These are phyloP conservation scores for Penicillium sp. DNA, from an alignment of 2,329 filamentous ascomycete genomes.

Conservation along the genomic window DNA sequence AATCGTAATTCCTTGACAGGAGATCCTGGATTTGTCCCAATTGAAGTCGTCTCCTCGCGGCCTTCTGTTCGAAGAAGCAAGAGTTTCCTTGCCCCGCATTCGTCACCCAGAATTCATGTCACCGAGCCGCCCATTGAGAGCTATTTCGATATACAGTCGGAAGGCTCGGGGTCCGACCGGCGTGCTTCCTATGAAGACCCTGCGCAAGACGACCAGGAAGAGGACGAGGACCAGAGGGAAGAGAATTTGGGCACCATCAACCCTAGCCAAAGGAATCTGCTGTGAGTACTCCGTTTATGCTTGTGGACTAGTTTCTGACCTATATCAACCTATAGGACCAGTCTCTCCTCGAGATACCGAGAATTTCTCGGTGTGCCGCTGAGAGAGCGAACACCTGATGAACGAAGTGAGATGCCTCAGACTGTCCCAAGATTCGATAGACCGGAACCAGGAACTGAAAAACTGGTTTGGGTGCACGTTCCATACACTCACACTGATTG, in stretches of 20 bases:
- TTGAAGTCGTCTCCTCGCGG: constrained; percentile 20
- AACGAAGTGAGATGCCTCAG: constrained; percentile 31
- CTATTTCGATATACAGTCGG: constrained; percentile 24
- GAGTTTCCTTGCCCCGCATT: constrained; percentile 29
- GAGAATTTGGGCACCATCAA: constrained; percentile 13
- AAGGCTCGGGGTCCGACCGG: constrained; percentile 13
- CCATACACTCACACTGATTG: constrained; percentile 37
- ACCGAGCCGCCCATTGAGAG: constrained; percentile 30
- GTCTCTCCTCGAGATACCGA: constrained; percentile 26
- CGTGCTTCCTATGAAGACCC: constrained; percentile 4
- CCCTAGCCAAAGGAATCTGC: constrained; percentile 12
- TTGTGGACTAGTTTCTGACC: background rate
- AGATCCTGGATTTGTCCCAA: constrained; percentile 1
- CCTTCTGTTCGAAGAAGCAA: constrained; percentile 29
- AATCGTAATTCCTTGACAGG: constrained; percentile 2
- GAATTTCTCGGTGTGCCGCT: constrained; percentile 32
- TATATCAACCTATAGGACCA: constrained; percentile 7
- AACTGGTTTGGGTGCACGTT: constrained; percentile 42
- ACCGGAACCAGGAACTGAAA: constrained; percentile 39
- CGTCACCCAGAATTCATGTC: constrained; percentile 37
- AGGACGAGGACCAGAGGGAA: constrained; percentile 1
- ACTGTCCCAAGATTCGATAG: constrained; percentile 37
- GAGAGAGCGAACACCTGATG: constrained; percentile 30
- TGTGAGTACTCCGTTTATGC: background rate
- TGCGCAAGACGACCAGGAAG: constrained; percentile 6